Conservation (phyloP, 2,329 filamentous ascomycete species). For the Fusarium pseudograminearum region DNA sequence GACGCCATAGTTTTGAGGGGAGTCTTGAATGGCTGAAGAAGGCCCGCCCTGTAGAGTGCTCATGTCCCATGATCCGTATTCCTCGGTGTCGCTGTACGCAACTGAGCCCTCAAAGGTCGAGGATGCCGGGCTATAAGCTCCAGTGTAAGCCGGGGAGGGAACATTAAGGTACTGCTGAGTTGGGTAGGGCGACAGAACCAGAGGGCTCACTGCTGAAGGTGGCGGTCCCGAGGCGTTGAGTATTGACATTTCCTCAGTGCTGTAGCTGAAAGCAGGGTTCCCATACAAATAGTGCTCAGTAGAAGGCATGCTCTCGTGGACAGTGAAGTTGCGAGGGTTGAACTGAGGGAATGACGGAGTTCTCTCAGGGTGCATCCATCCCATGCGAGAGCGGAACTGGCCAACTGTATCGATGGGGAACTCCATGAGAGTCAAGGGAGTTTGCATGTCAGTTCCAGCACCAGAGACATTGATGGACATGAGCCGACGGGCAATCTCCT, state of each 20-base stretch:
- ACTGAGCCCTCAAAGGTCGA: conserved; percentile 73
- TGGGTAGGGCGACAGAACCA: conserved; percentile 67
- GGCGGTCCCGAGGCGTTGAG: conserved; percentile 59
- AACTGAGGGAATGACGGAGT: conserved; percentile 73
- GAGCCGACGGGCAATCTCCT: conserved; percentile 85
- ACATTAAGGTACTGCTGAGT: conserved; percentile 71
- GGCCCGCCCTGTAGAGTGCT: conserved; percentile 58
- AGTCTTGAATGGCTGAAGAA: conserved; percentile 61
- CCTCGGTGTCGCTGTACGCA: conserved; percentile 72
- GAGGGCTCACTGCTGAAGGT: conserved; percentile 64
- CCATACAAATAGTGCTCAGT: conserved; percentile 64
- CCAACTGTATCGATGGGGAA: conserved; percentile 76
- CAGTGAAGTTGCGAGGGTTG: conserved; percentile 66
- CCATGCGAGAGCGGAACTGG: conserved; percentile 77
- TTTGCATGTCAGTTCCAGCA: conserved; percentile 68
- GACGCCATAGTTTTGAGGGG: conserved; percentile 57
- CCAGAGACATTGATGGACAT: conserved; percentile 74
- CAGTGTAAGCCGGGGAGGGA: conserved; percentile 70
- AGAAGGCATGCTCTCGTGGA: conserved; percentile 59
- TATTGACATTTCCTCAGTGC: conserved; percentile 70
- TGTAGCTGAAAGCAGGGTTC: conserved; percentile 72
- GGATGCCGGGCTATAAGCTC: conserved; percentile 71
- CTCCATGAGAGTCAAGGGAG: conserved; percentile 76
- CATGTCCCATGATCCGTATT: conserved; percentile 64
- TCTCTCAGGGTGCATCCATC: conserved; percentile 71